These are phyloP conservation scores for Protea cynaroides DNA, from an alignment of 164 flowering plant genomes.

Conservation along the genomic window DNA sequence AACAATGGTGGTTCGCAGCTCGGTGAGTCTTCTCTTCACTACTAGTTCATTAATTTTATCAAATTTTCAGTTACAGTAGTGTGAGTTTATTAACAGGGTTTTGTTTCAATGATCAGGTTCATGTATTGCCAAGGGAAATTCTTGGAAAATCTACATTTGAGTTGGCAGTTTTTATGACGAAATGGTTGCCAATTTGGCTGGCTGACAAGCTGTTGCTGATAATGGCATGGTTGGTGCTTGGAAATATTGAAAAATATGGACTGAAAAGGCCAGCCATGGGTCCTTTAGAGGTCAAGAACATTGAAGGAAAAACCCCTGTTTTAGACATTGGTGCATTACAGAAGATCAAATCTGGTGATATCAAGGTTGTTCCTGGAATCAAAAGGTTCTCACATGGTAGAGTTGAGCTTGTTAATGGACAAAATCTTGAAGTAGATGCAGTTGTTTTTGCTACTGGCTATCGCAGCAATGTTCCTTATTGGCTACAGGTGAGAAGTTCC, in stretches of 20 bases:
- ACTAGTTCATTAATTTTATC: not conserved
- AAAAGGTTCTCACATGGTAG: conserved; percentile 29
- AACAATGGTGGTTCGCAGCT: conserved; percentile 67
- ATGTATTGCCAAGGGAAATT: conserved; percentile 68
- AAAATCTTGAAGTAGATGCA: conserved; percentile 43
- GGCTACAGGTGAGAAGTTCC: conserved; percentile 62
- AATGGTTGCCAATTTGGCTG: conserved; percentile 59
- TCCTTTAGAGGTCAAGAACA: conserved; percentile 62
- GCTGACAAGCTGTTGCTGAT: conserved; percentile 56
- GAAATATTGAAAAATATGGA: conserved; percentile 52
- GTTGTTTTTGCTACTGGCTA: conserved; percentile 74
- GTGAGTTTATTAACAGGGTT: not conserved
- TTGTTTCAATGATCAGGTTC: conserved; percentile 42
- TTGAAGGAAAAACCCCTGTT: conserved; percentile 66
- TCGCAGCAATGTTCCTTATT: conserved; percentile 71
- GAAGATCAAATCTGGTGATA: conserved; percentile 48
- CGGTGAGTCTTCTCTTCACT: conserved; percentile 35
- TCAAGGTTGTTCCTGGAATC: conserved; percentile 51
- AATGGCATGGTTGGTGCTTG: conserved; percentile 46
- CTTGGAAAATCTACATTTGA: conserved; percentile 61
- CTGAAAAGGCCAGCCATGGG: conserved; percentile 57
- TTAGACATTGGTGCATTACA: conserved; percentile 59
- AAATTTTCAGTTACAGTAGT: not conserved
- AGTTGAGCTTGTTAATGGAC: conserved; percentile 55
- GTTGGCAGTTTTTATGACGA: conserved; percentile 47